phyloP scores from a whole-genome alignment of 306 rosid genomes.

The Gleditsia sinensis region DNA sequence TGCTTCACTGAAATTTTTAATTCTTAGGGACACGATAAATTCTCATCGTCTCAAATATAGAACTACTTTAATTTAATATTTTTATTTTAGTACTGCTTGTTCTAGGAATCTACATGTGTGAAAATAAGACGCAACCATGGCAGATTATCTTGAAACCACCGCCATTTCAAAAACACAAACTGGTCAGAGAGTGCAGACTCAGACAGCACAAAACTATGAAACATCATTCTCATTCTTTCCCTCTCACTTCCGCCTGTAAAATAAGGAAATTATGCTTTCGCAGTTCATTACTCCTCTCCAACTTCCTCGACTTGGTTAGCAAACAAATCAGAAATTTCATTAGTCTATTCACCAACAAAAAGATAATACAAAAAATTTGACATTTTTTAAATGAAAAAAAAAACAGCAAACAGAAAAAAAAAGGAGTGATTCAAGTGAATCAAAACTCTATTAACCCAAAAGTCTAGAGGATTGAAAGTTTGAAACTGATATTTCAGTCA shows the following conservation, averaged over 20 bases:
- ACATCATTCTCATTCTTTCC: conserved; percentile 41
- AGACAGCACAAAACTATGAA: conserved; percentile 50
- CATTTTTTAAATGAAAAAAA: neutral
- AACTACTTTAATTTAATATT: conserved; percentile 24
- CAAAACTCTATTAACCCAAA: conserved; percentile 34
- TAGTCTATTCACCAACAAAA: conserved; percentile 39
- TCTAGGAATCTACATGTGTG: conserved; percentile 41
- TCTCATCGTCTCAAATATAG: conserved; percentile 21
- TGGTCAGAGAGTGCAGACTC: conserved; percentile 51
- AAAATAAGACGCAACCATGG: conserved; percentile 38
- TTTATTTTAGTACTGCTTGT: neutral
- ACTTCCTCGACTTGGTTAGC: conserved; percentile 37
- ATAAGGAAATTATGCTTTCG: neutral
- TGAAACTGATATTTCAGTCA: conserved; percentile 39
- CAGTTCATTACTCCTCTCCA: neutral
- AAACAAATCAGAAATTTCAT: conserved; percentile 49
- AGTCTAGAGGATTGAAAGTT: conserved; percentile 18
- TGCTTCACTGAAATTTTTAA: conserved; percentile 59
- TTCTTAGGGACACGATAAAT: conserved; percentile 37
- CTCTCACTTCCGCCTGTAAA: neutral
- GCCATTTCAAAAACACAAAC: conserved; percentile 40
- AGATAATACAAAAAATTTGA: conserved; percentile 25
- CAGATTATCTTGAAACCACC: conserved; percentile 50
- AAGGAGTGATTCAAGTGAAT: conserved; percentile 33
- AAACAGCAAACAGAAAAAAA: conserved; percentile 1